Percentiles rank a stretch among this genome's conserved stretches.
phyloP scores from a whole-genome alignment of 2,329 filamentous ascomycete species.

The Didymella pomorum region DNA sequence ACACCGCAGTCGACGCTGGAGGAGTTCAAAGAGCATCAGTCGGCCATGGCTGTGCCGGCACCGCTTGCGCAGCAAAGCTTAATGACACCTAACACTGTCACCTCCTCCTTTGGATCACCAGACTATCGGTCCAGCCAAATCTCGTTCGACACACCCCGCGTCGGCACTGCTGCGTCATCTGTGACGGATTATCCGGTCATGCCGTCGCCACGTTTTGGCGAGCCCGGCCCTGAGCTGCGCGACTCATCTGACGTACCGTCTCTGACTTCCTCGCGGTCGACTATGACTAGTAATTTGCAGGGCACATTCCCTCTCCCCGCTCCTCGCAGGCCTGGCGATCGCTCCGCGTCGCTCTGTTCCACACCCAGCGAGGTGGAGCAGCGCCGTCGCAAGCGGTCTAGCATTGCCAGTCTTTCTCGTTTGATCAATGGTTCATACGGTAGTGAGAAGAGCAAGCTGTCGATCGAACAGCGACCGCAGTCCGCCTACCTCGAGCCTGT shows the following conservation, averaged over 20 bases:
- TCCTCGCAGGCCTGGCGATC: slow-evolving; percentile 54
- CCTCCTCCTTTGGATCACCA: slow-evolving; percentile 69
- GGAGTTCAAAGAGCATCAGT: slow-evolving; percentile 48
- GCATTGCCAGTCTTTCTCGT: slow-evolving; percentile 77
- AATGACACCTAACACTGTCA: slow-evolving; percentile 71
- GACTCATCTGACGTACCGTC: slow-evolving; percentile 79
- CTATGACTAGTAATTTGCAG: slow-evolving; percentile 75
- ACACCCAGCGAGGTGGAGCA: slow-evolving; percentile 50
- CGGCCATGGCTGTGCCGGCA: slow-evolving; percentile 49
- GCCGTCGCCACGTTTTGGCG: slow-evolving; percentile 74
- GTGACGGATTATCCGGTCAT: slow-evolving; percentile 74
- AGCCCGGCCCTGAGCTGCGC: slow-evolving; percentile 75
- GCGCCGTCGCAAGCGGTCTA: slow-evolving; percentile 75
- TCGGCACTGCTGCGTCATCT: slow-evolving; percentile 79
- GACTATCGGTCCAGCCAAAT: slow-evolving; percentile 68
- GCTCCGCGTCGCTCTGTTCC: slow-evolving; percentile 54
- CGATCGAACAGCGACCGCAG: slow-evolving; percentile 66
- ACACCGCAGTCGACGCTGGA: slow-evolving; percentile 45
- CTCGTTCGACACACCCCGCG: slow-evolving; percentile 72
- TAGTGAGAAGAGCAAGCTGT: slow-evolving; percentile 77
- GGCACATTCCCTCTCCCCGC: slow-evolving; percentile 54
- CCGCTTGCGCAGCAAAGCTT: slow-evolving; percentile 56
- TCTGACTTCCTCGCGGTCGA: slow-evolving; percentile 77
- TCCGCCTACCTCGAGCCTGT: slow-evolving; percentile 63
- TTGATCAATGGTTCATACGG: slow-evolving; percentile 73